Evolutionary conservation across 2,329 filamentous ascomycete species (phyloP).

Genomic region (Fusarium sp.): DNA sequence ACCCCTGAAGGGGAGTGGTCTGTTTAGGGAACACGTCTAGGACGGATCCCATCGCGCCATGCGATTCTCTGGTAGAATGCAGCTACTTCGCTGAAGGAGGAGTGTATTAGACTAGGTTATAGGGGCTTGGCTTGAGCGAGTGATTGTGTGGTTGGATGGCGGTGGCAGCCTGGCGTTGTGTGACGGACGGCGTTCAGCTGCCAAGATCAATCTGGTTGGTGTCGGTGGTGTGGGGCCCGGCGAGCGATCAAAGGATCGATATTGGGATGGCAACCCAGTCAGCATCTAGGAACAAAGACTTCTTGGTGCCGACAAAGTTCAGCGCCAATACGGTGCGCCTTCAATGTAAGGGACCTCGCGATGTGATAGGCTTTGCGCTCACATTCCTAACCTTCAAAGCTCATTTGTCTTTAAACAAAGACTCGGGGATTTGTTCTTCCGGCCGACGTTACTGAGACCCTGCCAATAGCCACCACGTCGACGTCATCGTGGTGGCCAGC

Average conservation of each 20-base stretch:
- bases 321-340: not conserved
- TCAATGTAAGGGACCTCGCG: not conserved
- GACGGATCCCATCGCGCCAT: not conserved
- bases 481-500: conserved; percentile 40
- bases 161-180: not conserved
- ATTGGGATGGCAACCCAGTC: not conserved
- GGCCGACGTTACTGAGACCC: conserved; percentile 6
- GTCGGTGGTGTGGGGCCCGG: not conserved
- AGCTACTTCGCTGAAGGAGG: not conserved
- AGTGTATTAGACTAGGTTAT: not conserved
- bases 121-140: not conserved
- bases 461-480: conserved; percentile 34
- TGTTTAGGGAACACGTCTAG: not conserved
- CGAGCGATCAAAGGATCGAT: not conserved
- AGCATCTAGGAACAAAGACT: not conserved
- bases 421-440: conserved; percentile 33
- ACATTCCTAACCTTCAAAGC: not conserved
- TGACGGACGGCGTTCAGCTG: not conserved
- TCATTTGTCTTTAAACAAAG: not conserved
- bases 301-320: not conserved
- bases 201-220: not conserved
- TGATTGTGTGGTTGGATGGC: not conserved
- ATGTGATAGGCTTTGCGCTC: not conserved
- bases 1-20: not conserved
- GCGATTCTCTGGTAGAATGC: not conserved